These are phyloP conservation scores for Hygrophila difformis DNA, from an alignment of 257 asterid species.

Conservation along the genomic window DNA sequence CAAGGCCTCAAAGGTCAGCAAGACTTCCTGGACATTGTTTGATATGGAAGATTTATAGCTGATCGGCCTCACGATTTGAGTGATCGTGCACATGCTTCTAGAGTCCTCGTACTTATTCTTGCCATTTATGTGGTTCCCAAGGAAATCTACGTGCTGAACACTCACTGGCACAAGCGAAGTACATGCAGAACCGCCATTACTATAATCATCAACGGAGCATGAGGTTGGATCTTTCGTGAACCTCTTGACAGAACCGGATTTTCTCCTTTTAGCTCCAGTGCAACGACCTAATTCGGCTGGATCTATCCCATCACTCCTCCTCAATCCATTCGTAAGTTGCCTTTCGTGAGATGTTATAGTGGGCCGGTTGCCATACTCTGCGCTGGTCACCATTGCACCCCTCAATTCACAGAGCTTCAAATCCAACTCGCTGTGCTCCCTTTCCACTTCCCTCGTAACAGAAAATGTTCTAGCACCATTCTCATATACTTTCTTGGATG, in stretches of 20 bases:
- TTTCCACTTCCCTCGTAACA: constrained; percentile 21
- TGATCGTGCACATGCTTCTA: constrained; percentile 42
- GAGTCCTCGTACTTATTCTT: constrained; percentile 35
- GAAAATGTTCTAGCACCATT: constrained; percentile 27
- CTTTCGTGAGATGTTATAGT: constrained; percentile 22
- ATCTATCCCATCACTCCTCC: constrained; percentile 31
- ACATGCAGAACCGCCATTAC: constrained; percentile 24
- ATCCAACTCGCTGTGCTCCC: constrained; percentile 42
- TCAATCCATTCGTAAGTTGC: constrained; percentile 28
- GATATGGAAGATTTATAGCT: constrained; percentile 46
- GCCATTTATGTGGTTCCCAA: constrained; percentile 20
- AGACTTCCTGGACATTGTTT: constrained; percentile 52
- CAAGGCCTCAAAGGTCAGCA: constrained; percentile 66
- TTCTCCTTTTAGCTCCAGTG: constrained; percentile 79
- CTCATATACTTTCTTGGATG: constrained; percentile 29
- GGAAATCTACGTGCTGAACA: constrained; percentile 26
- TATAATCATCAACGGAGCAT: constrained; percentile 21
- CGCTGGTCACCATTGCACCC: constrained; percentile 24
- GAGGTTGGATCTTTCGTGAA: constrained; percentile 52
- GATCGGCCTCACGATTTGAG: constrained; percentile 67
- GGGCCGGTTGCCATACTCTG: constrained; percentile 21
- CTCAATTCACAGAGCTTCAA: constrained; percentile 58
- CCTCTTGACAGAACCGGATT: constrained; percentile 86
- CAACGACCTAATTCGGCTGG: constrained; percentile 42
- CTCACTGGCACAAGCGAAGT: constrained; percentile 22